Evolutionary conservation across 176 grass and related monocot genomes (phyloP).

Genomic region (Carex littledalei): DNA sequence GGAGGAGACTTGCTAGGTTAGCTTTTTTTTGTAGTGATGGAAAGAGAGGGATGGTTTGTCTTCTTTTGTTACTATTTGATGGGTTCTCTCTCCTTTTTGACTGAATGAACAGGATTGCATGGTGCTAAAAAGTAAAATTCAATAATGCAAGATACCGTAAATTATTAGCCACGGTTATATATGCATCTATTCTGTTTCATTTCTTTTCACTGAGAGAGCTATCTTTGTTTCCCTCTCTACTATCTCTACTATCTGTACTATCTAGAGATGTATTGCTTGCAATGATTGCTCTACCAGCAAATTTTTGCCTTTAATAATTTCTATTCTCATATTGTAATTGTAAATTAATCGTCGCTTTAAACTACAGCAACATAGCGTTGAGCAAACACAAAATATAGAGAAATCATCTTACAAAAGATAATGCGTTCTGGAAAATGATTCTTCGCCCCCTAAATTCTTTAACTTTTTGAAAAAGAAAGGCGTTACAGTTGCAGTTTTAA

Average conservation of each 20-base stretch:
- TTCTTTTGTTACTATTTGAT: slow-evolving; percentile 1
- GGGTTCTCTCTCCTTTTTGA: slow-evolving; percentile 14
- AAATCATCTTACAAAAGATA: neutral
- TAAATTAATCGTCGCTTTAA: neutral
- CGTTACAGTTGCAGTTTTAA: neutral
- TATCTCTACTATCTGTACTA: too few species aligned
- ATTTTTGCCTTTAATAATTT: neutral
- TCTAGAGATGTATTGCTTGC: neutral
- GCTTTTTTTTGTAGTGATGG: slow-evolving; percentile 10
- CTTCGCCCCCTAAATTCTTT: neutral
- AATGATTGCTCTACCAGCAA: neutral
- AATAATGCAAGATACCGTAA: slow-evolving; percentile 15
- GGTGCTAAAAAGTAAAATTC: slow-evolving; percentile 11
- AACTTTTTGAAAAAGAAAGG: neutral
- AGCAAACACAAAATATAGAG: neutral
- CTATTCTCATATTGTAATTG: neutral
- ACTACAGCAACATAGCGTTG: neutral
- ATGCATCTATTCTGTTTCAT: neutral
- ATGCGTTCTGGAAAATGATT: neutral
- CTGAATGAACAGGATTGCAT: slow-evolving; percentile 1
- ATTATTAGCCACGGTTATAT: neutral
- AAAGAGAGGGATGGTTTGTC: slow-evolving; percentile 17
- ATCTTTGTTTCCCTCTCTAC: neutral
- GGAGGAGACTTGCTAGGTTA: neutral
- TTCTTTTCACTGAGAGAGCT: neutral